Base-by-base conservation (phyloP, 2,329 filamentous ascomycete species). In the Phialophora tarda region DNA sequence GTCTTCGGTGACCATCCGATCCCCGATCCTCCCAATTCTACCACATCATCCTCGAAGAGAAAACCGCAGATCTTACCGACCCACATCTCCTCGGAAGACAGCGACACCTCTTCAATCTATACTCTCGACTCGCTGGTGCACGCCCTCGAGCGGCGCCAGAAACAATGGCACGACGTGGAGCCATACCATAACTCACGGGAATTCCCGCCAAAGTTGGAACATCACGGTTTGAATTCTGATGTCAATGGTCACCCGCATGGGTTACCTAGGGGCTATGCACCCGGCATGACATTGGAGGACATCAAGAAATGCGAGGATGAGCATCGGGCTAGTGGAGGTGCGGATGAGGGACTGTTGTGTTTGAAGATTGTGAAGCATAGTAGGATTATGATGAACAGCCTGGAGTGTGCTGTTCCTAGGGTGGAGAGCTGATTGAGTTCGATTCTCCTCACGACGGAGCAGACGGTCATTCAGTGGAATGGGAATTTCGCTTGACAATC, bases 141-240 rank as follows among this genome's bases (percentile, higher is more conserved):
- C 53, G 78, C 80, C 59, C 73, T 82, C 62, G 80, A 81, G 56
- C 69, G 75, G 34, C 78, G 80, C 14, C 80, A 82, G 66, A 77
- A 76, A 21, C 74, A 73, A 64, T 80, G 78, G 77, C 80, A 82
- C 74, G 68, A 71, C 4, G 62, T 69, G 8, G 67, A 68, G 28
- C 28, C 60, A 7, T 62, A 47, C 34, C 26, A 32, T 17, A 44
- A 38, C 32, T 64, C 59, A 11, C 53, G 59, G 44, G 67, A 73
- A 53, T 68, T 70, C 57, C 66, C 63, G 5, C 21, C 47, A 38
- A 58, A 32, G 17, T 44, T 63, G 17, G 50, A 44, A 28, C 47
- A 53, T 10, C 59, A 68, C 23, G 38, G 67, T 28, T 24, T 30
- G 23, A 11, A 61, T 14, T 28, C 47, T 41, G 57, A 47, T 32